Evolutionary conservation across 306 rosid genomes (phyloP), one percentile per base, ranked within the genome.

Genomic region (Gastrolobium villosum): DNA sequence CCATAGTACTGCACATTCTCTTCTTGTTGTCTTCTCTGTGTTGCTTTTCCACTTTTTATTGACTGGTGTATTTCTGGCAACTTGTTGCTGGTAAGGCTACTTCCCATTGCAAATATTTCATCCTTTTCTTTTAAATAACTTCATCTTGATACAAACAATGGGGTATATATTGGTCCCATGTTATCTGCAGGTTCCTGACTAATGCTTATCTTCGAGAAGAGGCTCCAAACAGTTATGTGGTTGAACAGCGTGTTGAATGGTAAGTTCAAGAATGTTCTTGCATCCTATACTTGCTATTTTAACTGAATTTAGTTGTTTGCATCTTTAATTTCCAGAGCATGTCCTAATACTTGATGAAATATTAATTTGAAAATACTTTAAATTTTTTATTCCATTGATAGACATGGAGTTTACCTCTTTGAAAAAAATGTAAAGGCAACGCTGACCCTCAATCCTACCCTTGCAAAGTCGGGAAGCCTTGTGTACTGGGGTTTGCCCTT

Each of bases 161-260:
- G 8, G 75, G 63, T 79, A 74, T 79, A 40, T 45, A 65, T 75
- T 57, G 48, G 3, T 46, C 28, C 72, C 60, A 10, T 79, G 59
- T 65, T 10, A 67, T 60, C 65, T 84, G 69, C 87, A 96, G 99
- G 99, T 90, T 93, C 74, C 46, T 96, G 75, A 90, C 97, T 65
- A 96, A 96, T 85, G 59, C 99, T 67, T 96, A 93, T 87, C 96
- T 96, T 46, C 96, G 98, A 59, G 98, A 91, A 93, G 99, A 96
- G 86, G 91, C 97, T 79, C 98, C 99, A 46, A 91, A 90, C 78
- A 96, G 98, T 82, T 93, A 96, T 85, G 99, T 93, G 72, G 99
- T 96, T 82, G 99, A 96, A 92, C 99, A 96, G 81, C 98, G 92
- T 75, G 99, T 96, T 83, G 99, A 96, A 90, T 96, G 99, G 99